Percentiles rank a stretch among this genome's conserved stretches.
Conservation (phyloP, 2,329 filamentous ascomycete species). For the Lecanicillium sp. region DNA sequence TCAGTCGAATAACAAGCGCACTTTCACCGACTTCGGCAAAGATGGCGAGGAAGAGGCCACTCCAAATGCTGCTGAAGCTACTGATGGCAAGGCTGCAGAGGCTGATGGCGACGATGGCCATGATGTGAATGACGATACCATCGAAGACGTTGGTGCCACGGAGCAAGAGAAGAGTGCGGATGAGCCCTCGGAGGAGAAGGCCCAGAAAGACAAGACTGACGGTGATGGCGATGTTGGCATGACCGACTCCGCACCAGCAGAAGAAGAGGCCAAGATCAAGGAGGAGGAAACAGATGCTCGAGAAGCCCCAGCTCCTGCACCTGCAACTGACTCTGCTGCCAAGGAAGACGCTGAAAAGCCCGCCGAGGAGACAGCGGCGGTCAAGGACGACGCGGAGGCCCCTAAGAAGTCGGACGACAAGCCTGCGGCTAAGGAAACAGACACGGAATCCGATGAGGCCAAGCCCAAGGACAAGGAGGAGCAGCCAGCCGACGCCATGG, state of each 20-base stretch:
- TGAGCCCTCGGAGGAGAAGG: constrained; percentile 16
- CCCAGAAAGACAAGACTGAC: constrained; percentile 32
- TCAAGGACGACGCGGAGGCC: background rate
- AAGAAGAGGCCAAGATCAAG: constrained; percentile 32
- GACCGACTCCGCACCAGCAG: constrained; percentile 31
- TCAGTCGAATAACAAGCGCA: constrained; percentile 41
- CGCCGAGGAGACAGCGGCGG: constrained; percentile 10
- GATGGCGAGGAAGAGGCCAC: constrained; percentile 34
- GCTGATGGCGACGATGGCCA: constrained; percentile 26
- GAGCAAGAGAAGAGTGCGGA: constrained; percentile 24
- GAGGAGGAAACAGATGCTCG: constrained; percentile 33
- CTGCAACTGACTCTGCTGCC: constrained; percentile 7
- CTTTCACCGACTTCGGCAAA: constrained; percentile 48
- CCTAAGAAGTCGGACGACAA: constrained; percentile 9
- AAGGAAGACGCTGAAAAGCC: constrained; percentile 19
- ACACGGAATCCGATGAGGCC: constrained; percentile 12
- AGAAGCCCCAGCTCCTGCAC: constrained; percentile 22
- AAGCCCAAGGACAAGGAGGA: constrained; percentile 18
- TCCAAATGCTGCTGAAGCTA: constrained; percentile 30
- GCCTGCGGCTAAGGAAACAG: constrained; percentile 14
- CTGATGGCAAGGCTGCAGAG: constrained; percentile 27
- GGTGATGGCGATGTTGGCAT: constrained; percentile 48
- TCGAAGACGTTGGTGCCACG: constrained; percentile 35
- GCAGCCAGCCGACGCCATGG: constrained; percentile 26
- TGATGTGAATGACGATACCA: constrained; percentile 35